phyloP scores from a whole-genome alignment of 805 yeast genomes.

The Ogataea sp. region DNA sequence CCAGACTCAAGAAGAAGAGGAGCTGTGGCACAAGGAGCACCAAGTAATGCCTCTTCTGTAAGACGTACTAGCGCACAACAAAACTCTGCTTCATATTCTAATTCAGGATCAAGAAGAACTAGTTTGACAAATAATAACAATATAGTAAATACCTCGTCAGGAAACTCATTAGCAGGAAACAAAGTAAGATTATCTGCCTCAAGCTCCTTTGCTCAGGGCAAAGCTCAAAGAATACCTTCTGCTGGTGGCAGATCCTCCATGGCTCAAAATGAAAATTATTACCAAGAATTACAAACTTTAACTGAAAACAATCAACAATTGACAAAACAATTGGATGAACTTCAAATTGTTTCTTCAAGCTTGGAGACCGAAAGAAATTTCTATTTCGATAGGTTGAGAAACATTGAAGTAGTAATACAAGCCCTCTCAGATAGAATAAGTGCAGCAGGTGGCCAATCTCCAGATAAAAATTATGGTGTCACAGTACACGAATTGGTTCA shows the following conservation, averaged over 20 bases:
- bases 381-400: slow-evolving; percentile 82
- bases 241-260: background rate
- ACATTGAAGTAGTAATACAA: slow-evolving; percentile 75
- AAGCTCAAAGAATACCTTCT: background rate
- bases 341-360: slow-evolving; percentile 51
- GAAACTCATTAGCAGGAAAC: slow-evolving; percentile 1
- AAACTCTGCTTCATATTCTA: slow-evolving; percentile 4
- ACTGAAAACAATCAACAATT: slow-evolving; percentile 17
- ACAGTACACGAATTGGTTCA: slow-evolving; percentile 34
- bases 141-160: slow-evolving; percentile 1
- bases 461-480: slow-evolving; percentile 9
- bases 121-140: slow-evolving; percentile 8
- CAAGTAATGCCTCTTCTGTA: background rate
- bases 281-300: background rate
- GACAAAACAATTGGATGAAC: slow-evolving; percentile 48
- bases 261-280: background rate
- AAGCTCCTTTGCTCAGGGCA: background rate
- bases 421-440: slow-evolving; percentile 48
- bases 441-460: slow-evolving; percentile 25
- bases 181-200: background rate
- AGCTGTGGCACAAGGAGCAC: no score
- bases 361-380: slow-evolving; percentile 81
- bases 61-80: no score
- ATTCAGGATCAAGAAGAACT: slow-evolving; percentile 14
- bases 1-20: slow-evolving; percentile 49